Percentiles rank a stretch among this genome's conserved stretches.
Evolutionary conservation across 2,329 filamentous ascomycete genomes (phyloP).

Genomic region (Fusarium illudens): DNA sequence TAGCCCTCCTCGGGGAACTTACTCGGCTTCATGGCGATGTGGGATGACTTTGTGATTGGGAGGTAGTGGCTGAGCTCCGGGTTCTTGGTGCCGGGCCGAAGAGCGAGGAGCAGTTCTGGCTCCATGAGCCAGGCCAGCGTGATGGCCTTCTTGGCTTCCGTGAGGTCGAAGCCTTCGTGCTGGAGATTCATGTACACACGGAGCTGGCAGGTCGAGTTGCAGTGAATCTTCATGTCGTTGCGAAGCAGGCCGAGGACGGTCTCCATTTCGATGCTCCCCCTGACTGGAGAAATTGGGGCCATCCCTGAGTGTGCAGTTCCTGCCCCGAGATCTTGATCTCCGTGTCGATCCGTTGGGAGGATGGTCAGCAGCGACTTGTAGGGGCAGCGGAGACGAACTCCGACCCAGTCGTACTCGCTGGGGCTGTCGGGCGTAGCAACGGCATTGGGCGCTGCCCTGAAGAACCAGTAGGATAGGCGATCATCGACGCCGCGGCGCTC

Average conservation of each 20-base stretch:
- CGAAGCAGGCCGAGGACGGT: constrained; percentile 17
- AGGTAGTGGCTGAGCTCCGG: background rate
- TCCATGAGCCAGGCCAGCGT: constrained; percentile 27
- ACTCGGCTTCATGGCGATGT: constrained; percentile 6
- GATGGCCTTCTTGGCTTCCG: constrained; percentile 20
- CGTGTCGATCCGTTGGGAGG: background rate
- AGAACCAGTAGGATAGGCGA: constrained; percentile 18
- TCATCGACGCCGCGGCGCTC: background rate
- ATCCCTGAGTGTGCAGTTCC: background rate
- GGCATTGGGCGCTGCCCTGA: constrained; percentile 22
- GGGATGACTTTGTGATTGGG: constrained; percentile 18
- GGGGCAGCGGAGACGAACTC: constrained; percentile 39
- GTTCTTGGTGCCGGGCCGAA: constrained; percentile 5
- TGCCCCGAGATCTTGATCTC: background rate
- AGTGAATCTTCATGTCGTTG: constrained; percentile 26
- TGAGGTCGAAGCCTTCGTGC: constrained; percentile 15
- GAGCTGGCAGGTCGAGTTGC: constrained; percentile 39
- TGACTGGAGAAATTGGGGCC: background rate
- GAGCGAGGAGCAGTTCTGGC: constrained; percentile 11
- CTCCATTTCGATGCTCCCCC: constrained; percentile 14
- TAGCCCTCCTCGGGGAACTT: constrained; percentile 1
- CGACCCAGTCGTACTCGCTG: constrained; percentile 39
- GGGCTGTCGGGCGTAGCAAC: constrained; percentile 17
- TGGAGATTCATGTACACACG: constrained; percentile 14
- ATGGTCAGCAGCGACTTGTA: background rate